Base-by-base conservation (phyloP, 2,329 filamentous ascomycete genomes). In the Albophoma yamanashiensis region DNA sequence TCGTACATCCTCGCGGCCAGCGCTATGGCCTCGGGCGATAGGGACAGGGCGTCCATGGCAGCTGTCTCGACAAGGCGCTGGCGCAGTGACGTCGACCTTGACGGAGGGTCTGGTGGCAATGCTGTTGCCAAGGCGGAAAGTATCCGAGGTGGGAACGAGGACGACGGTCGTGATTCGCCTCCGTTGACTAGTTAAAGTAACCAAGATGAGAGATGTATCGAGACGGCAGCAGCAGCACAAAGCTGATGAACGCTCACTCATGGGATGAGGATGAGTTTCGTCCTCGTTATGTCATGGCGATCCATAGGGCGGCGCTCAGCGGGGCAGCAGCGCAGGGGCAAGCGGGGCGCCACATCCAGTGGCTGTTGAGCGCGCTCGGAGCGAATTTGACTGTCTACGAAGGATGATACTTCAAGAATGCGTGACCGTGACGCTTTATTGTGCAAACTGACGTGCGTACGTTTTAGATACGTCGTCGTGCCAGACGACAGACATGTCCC, bases 1-100 rank as follows among this genome's bases (percentile, higher is more conserved):
- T 89, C 81, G 73, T 88, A 91, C 74, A 90, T 81, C 63, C 82
- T 82, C 12, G 78, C 76, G 2, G 87, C 87, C 39, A 91, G 80
- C 5, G 82, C 85, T 57, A 91, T 77, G 45, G 84, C 86, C 68
- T 85, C 86, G 0, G 85, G 83, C 7, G 55, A 59, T 4, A 50
- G 40, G 14, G 40, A 58, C 17, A 34, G n/a, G 47, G 56, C 36
- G 57, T 53, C 39, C 50, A 56, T 59, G 58, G 58, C 17, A 2
- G 27, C 4, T 11, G 20, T 34, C 9, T 52, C 5, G 45, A 8
- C 36, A 7, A 27, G 38, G 14, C 47, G 47, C 15, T 20, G 43
- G n/a, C 14, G 14, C 12, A 6, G n/a, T 7, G 17, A 15, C 22
- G 43, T 25, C 12, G 22, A 15, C 5, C 6, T 27, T 22, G 11